phyloP scores from a whole-genome alignment of 805 yeast species.

The Saccharomycopsis sp. region DNA sequence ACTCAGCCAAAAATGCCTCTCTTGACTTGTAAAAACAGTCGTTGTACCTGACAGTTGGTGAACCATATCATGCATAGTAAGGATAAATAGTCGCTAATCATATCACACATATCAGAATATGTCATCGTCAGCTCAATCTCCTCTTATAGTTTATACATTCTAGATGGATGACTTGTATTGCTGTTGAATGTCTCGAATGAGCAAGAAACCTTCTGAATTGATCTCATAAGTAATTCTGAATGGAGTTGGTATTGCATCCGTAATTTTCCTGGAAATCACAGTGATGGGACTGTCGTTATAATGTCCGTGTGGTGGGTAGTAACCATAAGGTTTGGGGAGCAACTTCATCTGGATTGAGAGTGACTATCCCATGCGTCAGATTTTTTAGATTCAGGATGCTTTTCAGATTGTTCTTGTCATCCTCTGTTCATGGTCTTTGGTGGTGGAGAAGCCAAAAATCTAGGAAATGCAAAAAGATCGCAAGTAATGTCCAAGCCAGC shows the following conservation, averaged over 20 bases:
- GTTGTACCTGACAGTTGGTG: no score
- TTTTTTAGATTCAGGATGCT: slow-evolving; percentile 88
- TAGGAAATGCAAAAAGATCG: slow-evolving; percentile 41
- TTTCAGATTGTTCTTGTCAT: slow-evolving; percentile 96
- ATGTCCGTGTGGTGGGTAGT: no score
- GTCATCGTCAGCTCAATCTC: no score
- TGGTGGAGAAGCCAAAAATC: slow-evolving; percentile 42
- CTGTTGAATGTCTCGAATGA: background rate
- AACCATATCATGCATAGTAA: no score
- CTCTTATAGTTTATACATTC: no score
- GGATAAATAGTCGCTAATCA: no score
- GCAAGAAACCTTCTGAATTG: background rate
- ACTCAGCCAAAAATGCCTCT: no score
- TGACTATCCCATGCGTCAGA: slow-evolving; percentile 92
- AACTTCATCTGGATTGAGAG: slow-evolving; percentile 61
- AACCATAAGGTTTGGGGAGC: background rate
- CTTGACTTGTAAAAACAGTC: no score
- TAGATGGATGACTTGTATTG: background rate
- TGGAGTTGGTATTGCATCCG: background rate
- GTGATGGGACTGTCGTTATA: background rate
- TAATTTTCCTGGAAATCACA: background rate
- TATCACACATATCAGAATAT: no score
- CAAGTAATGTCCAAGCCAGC: slow-evolving; percentile 49
- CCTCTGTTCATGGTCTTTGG: slow-evolving; percentile 82
- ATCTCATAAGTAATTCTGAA: background rate